These are phyloP conservation scores for Ganoderma resinaceum DNA, from an alignment of 1,284 basidiomycete species.

Conservation along the genomic window DNA sequence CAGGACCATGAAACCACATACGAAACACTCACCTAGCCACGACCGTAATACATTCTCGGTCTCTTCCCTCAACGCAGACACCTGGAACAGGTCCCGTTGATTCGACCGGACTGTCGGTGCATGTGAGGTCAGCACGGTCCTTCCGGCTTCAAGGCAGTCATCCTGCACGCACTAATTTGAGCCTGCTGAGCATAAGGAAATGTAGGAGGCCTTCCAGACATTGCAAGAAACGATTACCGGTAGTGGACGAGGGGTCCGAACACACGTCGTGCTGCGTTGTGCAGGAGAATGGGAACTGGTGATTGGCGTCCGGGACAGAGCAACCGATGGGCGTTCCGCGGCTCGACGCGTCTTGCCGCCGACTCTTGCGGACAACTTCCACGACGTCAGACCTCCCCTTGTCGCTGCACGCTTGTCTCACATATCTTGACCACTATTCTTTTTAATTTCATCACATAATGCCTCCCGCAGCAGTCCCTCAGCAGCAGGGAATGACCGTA, in stretches of 20 bases:
- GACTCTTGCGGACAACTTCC: constrained; percentile 23
- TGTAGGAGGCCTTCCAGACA: constrained; percentile 42
- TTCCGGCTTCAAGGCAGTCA: neutral
- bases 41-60: constrained; percentile 78
- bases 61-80: constrained; percentile 78
- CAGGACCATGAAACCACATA: neutral
- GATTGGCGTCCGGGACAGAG: constrained; percentile 18
- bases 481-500: constrained; percentile 62
- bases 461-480: constrained; percentile 52
- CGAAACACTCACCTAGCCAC: constrained; percentile 68
- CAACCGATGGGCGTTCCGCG: constrained; percentile 18
- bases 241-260: neutral
- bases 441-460: constrained; percentile 28
- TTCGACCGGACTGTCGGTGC: constrained; percentile 78
- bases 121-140: constrained; percentile 13
- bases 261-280: neutral
- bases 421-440: neutral
- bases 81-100: constrained; percentile 85
- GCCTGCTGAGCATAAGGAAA: constrained; percentile 83
- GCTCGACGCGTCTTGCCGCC: constrained; percentile 22
- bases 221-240: constrained; percentile 1
- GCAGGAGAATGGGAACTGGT: constrained; percentile 9
- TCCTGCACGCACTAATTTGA: constrained; percentile 75
- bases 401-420: constrained; percentile 12
- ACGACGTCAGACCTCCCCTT: constrained; percentile 23